Evolutionary conservation across 805 yeast species (phyloP).

Genomic region (Debaryomyces hansenii): DNA sequence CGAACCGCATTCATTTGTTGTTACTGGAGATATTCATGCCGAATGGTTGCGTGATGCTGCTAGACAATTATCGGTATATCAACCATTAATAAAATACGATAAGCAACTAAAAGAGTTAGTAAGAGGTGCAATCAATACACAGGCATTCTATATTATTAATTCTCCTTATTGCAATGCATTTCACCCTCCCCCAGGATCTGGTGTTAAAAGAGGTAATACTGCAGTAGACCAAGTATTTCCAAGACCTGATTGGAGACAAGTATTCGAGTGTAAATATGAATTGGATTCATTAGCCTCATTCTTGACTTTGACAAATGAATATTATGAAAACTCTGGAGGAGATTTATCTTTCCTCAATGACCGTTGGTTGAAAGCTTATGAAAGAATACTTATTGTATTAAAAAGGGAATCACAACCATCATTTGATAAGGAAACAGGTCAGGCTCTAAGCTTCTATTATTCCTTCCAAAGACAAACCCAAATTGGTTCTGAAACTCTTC

Average conservation of each 20-base stretch:
- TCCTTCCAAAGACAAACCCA: slow-evolving; percentile 72
- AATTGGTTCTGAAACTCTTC: slow-evolving; percentile 78
- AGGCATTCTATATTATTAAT: slow-evolving; percentile 58
- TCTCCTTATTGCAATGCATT: slow-evolving; percentile 91
- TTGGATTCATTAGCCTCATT: slow-evolving; percentile 84
- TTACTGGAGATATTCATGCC: slow-evolving; percentile 91
- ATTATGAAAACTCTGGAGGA: slow-evolving; percentile 50
- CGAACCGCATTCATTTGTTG: slow-evolving; percentile 65
- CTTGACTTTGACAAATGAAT: slow-evolving; percentile 71
- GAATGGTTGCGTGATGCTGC: slow-evolving; percentile 92
- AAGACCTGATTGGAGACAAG: slow-evolving; percentile 63
- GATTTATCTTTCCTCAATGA: slow-evolving; percentile 49
- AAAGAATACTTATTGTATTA: slow-evolving; percentile 51
- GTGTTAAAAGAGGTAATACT: slow-evolving; percentile 48
- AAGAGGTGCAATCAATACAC: slow-evolving; percentile 79
- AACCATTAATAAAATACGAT: slow-evolving; percentile 58
- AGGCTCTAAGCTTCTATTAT: slow-evolving; percentile 51
- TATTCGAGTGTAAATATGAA: slow-evolving; percentile 89
- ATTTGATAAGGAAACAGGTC: slow-evolving; percentile 51
- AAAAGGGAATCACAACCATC: slow-evolving; percentile 63
- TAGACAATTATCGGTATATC: slow-evolving; percentile 75
- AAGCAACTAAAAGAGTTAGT: slow-evolving; percentile 49
- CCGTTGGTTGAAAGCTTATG: slow-evolving; percentile 60
- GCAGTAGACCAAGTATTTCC: slow-evolving; percentile 70
- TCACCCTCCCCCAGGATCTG: slow-evolving; percentile 70